Evolutionary conservation across 2,329 filamentous ascomycete species (phyloP).

Genomic region (Aphanocladium album): DNA sequence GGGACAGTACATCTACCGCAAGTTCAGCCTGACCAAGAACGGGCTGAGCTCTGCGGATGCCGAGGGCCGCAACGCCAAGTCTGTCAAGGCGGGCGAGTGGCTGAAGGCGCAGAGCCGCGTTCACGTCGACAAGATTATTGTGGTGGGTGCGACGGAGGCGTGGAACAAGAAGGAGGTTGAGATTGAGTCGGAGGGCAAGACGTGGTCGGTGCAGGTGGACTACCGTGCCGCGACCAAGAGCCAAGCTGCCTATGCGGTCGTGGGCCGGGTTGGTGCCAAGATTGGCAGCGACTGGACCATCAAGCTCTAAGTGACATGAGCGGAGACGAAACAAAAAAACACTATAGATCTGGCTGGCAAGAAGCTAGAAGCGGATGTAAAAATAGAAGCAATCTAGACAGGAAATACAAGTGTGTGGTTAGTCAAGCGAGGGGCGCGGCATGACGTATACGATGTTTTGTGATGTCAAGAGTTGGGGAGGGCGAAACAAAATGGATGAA

Average conservation of each 20-base stretch:
- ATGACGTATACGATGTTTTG: neutral
- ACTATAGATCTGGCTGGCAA: neutral
- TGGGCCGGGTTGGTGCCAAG: conserved; percentile 46
- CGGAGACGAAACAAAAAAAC: neutral
- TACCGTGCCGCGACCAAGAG: conserved; percentile 47
- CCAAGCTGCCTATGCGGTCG: conserved; percentile 46
- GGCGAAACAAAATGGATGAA: too few relatives aligned
- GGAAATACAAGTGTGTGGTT: neutral
- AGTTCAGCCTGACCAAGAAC: conserved; percentile 61
- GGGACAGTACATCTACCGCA: conserved; percentile 83
- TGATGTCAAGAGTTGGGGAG: too few relatives aligned
- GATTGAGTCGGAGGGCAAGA: conserved; percentile 49
- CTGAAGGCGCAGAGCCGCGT: conserved; percentile 75
- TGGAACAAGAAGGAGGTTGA: conserved; percentile 64
- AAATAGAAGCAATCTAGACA: conserved; percentile 9
- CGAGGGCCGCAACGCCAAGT: conserved; percentile 47
- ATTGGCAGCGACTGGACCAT: conserved; percentile 52
- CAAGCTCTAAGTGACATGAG: conserved; percentile 21
- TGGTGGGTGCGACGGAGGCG: conserved; percentile 70
- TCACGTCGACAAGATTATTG: conserved; percentile 73
- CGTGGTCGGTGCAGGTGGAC: conserved; percentile 54
- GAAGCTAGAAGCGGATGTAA: neutral
- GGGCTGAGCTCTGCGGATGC: conserved; percentile 67
- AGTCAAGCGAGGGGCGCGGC: neutral
- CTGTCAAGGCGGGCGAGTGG: conserved; percentile 61